Base-by-base conservation (phyloP, 306 rosid species). In the Myrica gale region DNA sequence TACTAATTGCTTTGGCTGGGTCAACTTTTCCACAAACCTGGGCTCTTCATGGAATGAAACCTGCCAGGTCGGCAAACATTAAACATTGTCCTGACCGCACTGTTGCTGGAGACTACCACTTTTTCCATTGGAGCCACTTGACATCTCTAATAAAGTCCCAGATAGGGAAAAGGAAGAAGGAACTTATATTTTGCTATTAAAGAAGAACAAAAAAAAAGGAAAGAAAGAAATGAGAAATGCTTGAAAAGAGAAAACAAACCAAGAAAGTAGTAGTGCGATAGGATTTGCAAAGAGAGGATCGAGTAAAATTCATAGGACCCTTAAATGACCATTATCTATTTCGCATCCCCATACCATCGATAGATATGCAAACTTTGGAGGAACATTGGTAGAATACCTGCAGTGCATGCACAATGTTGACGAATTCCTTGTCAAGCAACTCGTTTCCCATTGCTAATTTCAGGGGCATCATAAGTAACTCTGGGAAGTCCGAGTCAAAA, bases 351-450 rank as follows among this genome's bases (percentile, higher is more conserved):
- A n/a, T 20, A 50, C 48, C 41, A 61, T 61, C 42, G 57, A 71
- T 6, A 68, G 55, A 8, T 47, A 3, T 26, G 32, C 39, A 12
- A 19, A 80, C 10, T 23, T 58, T 0, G 3, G 54, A 12, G 43
- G 62, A 44, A 39, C 21, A 68, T 63, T 76, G 10, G 26, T 56
- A 60, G 71, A 86, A 42, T 87, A 90, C 97, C 99, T 92, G 97
- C 81, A 95, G 96, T 3, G 92, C 93, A n/a, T 95, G 97, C 93
- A 95, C 84, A 82, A 92, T 84, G 73, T 90, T 89, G 78, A 66
- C 80, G 76, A 92, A 95, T 68, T 88, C 89, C 20, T 55, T 71
- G 61, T 88, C 87, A 52, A 92, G 85, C 82, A 88, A 76, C 78
- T 88, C 89, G 75, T 78, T 71, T 74, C 82, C 91, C 74, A 84